phyloP scores from a whole-genome alignment of 2,329 filamentous ascomycete genomes.

The Dothiorella sarmentorum region DNA sequence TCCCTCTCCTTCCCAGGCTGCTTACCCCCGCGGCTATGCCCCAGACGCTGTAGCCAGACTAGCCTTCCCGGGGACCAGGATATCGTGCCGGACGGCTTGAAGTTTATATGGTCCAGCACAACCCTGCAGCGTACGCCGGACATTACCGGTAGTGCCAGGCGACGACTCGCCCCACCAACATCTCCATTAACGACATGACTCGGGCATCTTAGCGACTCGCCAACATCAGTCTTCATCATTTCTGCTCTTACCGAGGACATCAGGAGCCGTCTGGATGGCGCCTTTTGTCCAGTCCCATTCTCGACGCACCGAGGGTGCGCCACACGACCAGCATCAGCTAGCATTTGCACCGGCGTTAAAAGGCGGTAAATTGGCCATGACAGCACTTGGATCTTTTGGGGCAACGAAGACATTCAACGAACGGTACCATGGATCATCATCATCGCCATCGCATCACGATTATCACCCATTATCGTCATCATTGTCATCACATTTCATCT shows the following conservation, averaged over 20 bases:
- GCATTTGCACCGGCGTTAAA: conserved; percentile 14
- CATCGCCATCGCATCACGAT: conserved; percentile 8
- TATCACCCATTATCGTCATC: conserved; percentile 6
- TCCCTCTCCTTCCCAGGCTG: neutral
- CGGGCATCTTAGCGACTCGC: neutral
- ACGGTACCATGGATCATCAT: conserved; percentile 2
- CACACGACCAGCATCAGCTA: conserved; percentile 10
- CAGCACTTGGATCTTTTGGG: neutral
- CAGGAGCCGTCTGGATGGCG: neutral
- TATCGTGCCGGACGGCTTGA: conserved; percentile 1
- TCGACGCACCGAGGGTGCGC: neutral
- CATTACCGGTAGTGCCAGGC: neutral
- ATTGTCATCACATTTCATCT: conserved; percentile 12
- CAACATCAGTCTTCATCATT: neutral
- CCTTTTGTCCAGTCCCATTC: neutral
- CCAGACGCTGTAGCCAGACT: conserved; percentile 7
- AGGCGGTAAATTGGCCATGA: neutral
- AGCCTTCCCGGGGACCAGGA: conserved; percentile 3
- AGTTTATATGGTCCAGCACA: conserved; percentile 6
- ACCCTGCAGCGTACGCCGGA: conserved; percentile 8
- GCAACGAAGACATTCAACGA: neutral
- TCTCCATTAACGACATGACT: conserved; percentile 7
- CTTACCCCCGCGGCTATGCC: neutral
- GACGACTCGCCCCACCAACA: neutral
- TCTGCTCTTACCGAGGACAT: neutral